Evolutionary conservation across 805 yeast genomes (phyloP).

Genomic region (Nakazawaea wickerhamii): DNA sequence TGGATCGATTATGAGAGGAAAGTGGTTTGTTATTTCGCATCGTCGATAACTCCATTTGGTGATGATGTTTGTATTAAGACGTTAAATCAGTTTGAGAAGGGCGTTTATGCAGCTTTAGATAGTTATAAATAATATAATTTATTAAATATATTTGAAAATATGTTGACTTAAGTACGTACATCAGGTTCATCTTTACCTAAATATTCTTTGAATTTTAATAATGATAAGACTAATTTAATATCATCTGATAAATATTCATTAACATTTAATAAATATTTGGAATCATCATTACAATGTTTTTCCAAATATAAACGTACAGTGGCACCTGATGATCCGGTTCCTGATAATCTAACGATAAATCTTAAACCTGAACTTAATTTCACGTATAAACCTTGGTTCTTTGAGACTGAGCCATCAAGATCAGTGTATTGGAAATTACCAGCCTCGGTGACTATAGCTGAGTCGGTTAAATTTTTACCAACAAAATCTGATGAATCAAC

Average conservation of each 20-base stretch:
- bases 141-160: too few relatives aligned
- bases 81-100: background rate
- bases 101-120: background rate
- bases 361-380: conserved; percentile 79
- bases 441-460: conserved; percentile 58
- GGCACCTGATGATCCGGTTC: conserved; percentile 98
- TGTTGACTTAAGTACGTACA: conserved; percentile 58
- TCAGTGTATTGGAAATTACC: conserved; percentile 92
- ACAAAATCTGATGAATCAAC: conserved; percentile 34
- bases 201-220: conserved; percentile 65
- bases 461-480: conserved; percentile 49
- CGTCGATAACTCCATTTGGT: background rate
- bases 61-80: background rate
- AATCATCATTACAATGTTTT: conserved; percentile 60
- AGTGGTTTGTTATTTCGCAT: background rate
- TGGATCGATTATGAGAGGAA: background rate
- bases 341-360: conserved; percentile 85
- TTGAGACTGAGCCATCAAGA: conserved; percentile 85
- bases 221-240: conserved; percentile 55
- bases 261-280: conserved; percentile 46
- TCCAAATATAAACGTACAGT: conserved; percentile 91
- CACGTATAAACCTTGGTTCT: conserved; percentile 82
- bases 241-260: conserved; percentile 64
- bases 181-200: conserved; percentile 85
- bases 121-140: background rate